A percentile compares a stretch with the other conserved stretches of the same genome.
Conservation (phyloP, 345 rosid species). For the Carallia brachiata region DNA sequence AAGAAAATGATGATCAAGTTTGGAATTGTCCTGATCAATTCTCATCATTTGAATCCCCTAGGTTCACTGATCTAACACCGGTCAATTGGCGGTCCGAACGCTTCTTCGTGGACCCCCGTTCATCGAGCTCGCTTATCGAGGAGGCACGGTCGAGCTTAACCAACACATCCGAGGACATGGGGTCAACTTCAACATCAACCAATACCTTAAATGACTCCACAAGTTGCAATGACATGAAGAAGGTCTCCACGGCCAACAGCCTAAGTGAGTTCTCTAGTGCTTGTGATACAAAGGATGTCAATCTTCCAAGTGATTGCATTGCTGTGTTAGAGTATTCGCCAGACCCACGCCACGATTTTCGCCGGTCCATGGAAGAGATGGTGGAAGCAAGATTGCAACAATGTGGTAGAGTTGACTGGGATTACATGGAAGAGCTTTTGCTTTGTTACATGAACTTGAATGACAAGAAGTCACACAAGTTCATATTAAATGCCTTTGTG, state of each 20-base stretch:
- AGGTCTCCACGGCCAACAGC: background rate
- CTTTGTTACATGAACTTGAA: conserved; percentile 70
- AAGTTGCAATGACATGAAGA: background rate
- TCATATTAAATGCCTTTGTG: conserved; percentile 71
- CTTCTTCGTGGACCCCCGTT: conserved; percentile 43
- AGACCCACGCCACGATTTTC: conserved; percentile 62
- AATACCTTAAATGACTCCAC: background rate
- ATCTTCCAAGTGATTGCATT: conserved; percentile 54
- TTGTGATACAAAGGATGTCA: background rate
- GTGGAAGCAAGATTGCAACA: conserved; percentile 46
- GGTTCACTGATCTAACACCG: conserved; percentile 30
- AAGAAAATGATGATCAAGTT: background rate
- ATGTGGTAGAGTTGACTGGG: conserved; percentile 59
- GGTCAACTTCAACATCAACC: conserved; percentile 35
- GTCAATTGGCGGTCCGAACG: conserved; percentile 38
- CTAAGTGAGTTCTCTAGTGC: background rate
- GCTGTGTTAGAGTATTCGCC: conserved; percentile 49
- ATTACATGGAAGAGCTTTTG: conserved; percentile 78
- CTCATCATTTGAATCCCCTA: conserved; percentile 33
- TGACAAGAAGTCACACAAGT: conserved; percentile 64
- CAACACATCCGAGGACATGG: conserved; percentile 21
- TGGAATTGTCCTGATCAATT: background rate
- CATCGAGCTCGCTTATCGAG: conserved; percentile 46
- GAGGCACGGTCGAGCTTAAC: conserved; percentile 46
- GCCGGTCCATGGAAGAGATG: conserved; percentile 75